Base-by-base conservation (phyloP, 768 basidiomycete species). In the Plicaturopsis crispa region DNA sequence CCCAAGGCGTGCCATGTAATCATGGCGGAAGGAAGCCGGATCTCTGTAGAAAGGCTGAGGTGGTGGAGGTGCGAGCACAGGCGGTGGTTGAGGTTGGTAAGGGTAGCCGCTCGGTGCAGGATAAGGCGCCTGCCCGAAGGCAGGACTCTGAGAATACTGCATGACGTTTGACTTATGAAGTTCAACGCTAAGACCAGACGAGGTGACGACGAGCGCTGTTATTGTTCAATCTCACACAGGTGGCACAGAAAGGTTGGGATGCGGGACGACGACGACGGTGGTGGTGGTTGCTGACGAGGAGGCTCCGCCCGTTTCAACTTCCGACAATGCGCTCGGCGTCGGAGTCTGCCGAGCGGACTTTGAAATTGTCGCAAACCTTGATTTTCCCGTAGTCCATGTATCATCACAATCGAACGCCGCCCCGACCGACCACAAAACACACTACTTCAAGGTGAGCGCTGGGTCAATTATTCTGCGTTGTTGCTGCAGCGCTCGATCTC, bases 1-100 rank as follows among this genome's bases (percentile, higher is more conserved):
- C 51, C 75, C 66, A 39, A 96, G 78, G 44, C 85, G 79, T 30
- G 65, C 57, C 39, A 73, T 53, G 61, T 83, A 90, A 64, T 89
- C 87, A 63, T 79, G 76, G 48, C 89, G 78, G 57, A 90, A 90
- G 26, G 72, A 65, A 59, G 69, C 70, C 21, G 84, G 77, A 57
- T 87, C 83, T 55, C 62, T 60, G 51, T 69, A 70, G 47, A 68
- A 63, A 32, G 66, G 59, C 40, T 63, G 52, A 26, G 63, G 40
- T 17, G 42, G 35, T 47, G 40, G 51, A 38, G 58, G 54, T 4
- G 61, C n/a, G n/a, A n/a, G 45, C 4, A 55, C 54, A 26, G 63
- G 57, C 38, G 60, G 63, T 31, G 70, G 65, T 24, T 66, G 64
- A 44, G 65, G 68, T 24, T 70, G 68, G 42, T 70, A 72, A 49